Conservation (phyloP, 352 stramenopile genomes). For the Globisporangium barbulae region DNA sequence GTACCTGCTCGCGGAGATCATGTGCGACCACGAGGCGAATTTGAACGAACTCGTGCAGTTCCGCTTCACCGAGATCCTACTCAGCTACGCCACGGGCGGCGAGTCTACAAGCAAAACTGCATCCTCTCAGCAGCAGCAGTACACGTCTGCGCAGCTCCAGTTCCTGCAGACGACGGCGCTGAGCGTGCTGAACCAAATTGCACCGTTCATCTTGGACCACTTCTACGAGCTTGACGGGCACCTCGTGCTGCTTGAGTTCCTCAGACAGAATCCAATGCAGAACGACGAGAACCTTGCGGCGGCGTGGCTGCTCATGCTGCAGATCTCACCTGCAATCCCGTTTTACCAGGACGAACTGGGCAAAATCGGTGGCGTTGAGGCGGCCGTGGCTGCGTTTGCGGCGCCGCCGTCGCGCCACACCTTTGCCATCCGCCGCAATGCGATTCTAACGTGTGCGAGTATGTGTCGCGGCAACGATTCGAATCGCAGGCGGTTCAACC, state of each 20-base stretch:
- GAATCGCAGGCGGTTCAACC: constrained; percentile 51
- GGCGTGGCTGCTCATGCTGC: constrained; percentile 54
- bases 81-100: constrained; percentile 47
- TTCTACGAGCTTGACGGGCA: constrained; percentile 60
- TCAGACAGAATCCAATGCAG: constrained; percentile 31
- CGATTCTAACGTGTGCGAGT: constrained; percentile 47
- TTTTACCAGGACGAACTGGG: constrained; percentile 50
- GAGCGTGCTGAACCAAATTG: constrained; percentile 52
- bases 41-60: constrained; percentile 60
- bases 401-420: constrained; percentile 43
- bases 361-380: constrained; percentile 43
- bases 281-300: constrained; percentile 37
- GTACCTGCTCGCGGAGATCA: constrained; percentile 56
- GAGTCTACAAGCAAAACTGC: neutral
- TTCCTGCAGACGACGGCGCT: constrained; percentile 56
- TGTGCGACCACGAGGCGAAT: constrained; percentile 47
- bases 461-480: constrained; percentile 51
- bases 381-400: constrained; percentile 44
- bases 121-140: constrained; percentile 26
- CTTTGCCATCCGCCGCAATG: constrained; percentile 64
- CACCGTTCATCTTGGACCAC: constrained; percentile 48
- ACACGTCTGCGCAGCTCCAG: constrained; percentile 45
- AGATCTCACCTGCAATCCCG: constrained; percentile 28
- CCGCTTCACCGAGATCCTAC: constrained; percentile 57
- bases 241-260: constrained; percentile 40